These are phyloP conservation scores for Sphenostylis stenocarpa DNA, from an alignment of 306 rosid species.

Conservation along the genomic window DNA sequence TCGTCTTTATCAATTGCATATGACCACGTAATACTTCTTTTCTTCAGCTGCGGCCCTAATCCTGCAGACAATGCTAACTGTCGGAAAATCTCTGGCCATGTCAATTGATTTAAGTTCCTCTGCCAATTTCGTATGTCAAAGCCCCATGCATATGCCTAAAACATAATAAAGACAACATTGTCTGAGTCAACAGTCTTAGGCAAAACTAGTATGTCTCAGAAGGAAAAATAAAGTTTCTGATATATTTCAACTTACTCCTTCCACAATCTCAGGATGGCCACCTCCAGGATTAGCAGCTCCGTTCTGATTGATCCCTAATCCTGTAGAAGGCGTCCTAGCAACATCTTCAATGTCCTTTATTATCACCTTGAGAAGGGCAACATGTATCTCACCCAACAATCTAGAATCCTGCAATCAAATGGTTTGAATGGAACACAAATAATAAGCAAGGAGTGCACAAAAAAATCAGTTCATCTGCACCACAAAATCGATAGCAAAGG, in stretches of 20 bases:
- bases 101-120: conserved; percentile 81
- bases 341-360: conserved; percentile 99
- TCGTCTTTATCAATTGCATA: conserved; percentile 71
- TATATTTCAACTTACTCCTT: conserved; percentile 71
- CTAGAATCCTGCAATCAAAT: conserved; percentile 83
- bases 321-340: conserved; percentile 91
- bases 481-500: conserved; percentile 31
- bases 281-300: conserved; percentile 95
- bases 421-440: conserved; percentile 27
- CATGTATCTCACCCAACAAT: conserved; percentile 92
- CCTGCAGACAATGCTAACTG: conserved; percentile 94
- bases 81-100: conserved; percentile 96
- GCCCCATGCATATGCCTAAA: conserved; percentile 95
- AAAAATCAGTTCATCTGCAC: conserved; percentile 1
- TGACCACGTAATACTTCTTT: conserved; percentile 69
- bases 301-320: conserved; percentile 81
- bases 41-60: conserved; percentile 87
- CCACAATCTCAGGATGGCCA: conserved; percentile 97
- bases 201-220: conserved; percentile 23
- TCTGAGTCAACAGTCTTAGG: conserved; percentile 8
- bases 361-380: conserved; percentile 76
- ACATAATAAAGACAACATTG: conserved; percentile 27
- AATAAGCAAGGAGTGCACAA: neutral
- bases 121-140: conserved; percentile 98
- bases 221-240: conserved; percentile 6